Evolutionary conservation across 2,329 filamentous ascomycete genomes (phyloP).

Genomic region (Clonostachys rosea): DNA sequence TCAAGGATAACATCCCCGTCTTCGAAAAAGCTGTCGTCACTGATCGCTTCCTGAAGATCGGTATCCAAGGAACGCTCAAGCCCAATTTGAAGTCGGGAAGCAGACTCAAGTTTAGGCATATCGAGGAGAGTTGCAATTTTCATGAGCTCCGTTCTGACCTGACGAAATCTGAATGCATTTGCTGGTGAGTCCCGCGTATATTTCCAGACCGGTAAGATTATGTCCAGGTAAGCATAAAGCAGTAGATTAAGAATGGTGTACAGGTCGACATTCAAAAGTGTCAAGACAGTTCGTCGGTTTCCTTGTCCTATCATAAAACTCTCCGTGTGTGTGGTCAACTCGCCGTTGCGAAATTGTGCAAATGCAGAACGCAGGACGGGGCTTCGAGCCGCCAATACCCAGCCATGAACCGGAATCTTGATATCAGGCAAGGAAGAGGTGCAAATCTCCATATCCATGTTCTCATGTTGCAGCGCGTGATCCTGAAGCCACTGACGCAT

Average conservation of each 20-base stretch:
- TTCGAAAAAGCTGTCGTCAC: conserved; percentile 67
- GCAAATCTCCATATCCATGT: conserved; percentile 38
- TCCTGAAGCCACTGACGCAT: conserved; percentile 42
- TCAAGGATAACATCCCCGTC: conserved; percentile 78
- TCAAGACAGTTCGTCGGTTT: conserved; percentile 50
- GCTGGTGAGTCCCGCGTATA: conserved; percentile 62
- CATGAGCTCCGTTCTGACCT: conserved; percentile 83
- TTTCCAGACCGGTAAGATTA: conserved; percentile 81
- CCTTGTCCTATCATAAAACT: conserved; percentile 21
- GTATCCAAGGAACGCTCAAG: conserved; percentile 58
- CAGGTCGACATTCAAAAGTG: conserved; percentile 67
- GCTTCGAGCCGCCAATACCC: conserved; percentile 74
- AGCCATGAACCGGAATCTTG: conserved; percentile 76
- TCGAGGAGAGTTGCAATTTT: conserved; percentile 70
- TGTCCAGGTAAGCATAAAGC: conserved; percentile 77
- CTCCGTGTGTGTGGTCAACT: conserved; percentile 15
- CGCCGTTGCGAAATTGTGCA: conserved; percentile 41
- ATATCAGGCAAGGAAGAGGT: conserved; percentile 63
- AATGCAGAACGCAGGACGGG: conserved; percentile 60
- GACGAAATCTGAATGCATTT: conserved; percentile 69
- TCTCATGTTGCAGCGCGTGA: conserved; percentile 29
- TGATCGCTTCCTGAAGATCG: conserved; percentile 68
- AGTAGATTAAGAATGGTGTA: conserved; percentile 76
- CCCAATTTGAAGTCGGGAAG: conserved; percentile 69
- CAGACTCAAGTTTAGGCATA: conserved; percentile 68